Evolutionary conservation across 306 rosid genomes (phyloP).

Genomic region (Alnus glutinosa): DNA sequence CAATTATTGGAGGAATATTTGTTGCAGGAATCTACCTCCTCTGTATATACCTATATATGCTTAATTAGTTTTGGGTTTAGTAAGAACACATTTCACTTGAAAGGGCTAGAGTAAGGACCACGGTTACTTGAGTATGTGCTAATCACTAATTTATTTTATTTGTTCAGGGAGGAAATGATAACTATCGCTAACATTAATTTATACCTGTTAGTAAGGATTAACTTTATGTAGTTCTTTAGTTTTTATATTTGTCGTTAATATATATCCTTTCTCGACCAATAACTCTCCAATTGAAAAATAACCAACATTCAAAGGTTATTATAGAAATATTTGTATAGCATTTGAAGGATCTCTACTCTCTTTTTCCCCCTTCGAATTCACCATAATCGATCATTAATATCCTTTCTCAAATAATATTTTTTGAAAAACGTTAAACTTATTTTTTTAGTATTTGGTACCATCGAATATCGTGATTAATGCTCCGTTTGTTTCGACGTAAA

Average conservation of each 20-base stretch:
- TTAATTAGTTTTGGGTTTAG: neutral
- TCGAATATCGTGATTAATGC: too few relatives aligned
- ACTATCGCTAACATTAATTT: neutral
- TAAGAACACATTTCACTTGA: neutral
- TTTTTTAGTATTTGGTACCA: too few relatives aligned
- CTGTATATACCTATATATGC: neutral
- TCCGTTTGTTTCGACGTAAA: too few relatives aligned
- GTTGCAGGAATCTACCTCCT: neutral
- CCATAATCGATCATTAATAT: neutral
- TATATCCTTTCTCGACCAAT: neutral
- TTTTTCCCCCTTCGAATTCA: neutral
- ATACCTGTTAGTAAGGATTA: neutral
- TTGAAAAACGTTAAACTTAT: too few relatives aligned
- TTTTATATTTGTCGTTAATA: neutral
- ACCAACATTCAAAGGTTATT: neutral
- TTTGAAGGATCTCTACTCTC: neutral
- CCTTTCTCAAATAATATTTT: too few relatives aligned
- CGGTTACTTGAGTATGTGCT: neutral
- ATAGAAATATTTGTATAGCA: neutral
- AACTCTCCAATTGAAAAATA: neutral
- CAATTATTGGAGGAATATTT: neutral
- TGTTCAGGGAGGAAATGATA: neutral
- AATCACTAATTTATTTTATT: neutral
- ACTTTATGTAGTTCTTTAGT: neutral
- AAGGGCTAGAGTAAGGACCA: neutral